phyloP scores from a whole-genome alignment of 1,284 basidiomycete species.

The Trichosporon asahii region DNA sequence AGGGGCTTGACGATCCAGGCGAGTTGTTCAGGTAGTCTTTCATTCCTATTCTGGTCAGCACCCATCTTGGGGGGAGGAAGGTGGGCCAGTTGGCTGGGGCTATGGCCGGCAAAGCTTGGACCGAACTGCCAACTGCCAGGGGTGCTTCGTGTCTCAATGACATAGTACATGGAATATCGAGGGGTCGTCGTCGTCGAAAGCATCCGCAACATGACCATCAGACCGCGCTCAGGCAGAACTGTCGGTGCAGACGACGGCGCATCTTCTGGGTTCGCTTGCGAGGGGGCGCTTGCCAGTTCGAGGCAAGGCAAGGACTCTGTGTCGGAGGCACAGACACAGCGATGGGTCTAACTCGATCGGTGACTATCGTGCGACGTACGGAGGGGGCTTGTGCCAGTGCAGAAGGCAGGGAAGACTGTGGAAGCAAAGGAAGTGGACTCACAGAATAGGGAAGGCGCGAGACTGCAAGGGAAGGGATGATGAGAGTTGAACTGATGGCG shows the following conservation, averaged over 20 bases:
- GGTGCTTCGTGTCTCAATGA: neutral
- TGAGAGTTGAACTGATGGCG: neutral
- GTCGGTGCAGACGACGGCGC: neutral
- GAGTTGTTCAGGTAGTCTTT: neutral
- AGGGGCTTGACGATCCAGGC: neutral
- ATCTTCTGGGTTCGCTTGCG: neutral
- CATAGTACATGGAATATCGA: neutral
- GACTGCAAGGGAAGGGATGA: neutral
- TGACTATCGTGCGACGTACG: neutral
- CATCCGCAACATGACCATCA: neutral
- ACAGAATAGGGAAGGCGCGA: neutral
- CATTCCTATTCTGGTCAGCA: neutral
- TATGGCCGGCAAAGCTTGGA: neutral
- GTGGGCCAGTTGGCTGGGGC: neutral
- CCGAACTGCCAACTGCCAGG: neutral
- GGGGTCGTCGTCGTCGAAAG: neutral
- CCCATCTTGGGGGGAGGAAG: neutral
- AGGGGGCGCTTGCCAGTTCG: neutral
- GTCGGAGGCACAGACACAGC: neutral
- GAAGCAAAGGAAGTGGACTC: neutral
- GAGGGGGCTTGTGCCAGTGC: neutral
- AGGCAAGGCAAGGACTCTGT: neutral
- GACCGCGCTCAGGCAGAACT: neutral
- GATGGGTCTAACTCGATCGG: neutral
- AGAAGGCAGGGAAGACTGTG: neutral